These are phyloP conservation scores for Fonsecaea erecta DNA, from an alignment of 2,329 filamentous ascomycete genomes.

Conservation along the genomic window DNA sequence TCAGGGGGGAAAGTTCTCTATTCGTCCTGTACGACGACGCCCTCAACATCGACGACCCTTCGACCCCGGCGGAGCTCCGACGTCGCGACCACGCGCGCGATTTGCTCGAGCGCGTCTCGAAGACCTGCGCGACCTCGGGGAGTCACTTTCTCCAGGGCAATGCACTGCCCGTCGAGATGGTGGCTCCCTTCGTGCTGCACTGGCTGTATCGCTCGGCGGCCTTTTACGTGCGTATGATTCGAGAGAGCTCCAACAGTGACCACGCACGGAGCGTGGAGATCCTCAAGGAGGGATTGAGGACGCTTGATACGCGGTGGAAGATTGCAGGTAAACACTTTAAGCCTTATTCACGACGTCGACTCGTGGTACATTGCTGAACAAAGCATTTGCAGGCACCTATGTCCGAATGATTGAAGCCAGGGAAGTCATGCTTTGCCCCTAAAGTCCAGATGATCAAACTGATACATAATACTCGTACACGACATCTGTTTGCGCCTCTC, in stretches of 20 bases:
- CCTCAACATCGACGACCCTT: constrained; percentile 1
- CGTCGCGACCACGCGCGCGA: constrained; percentile 9
- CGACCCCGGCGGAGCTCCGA: not conserved
- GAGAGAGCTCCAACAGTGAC: constrained; percentile 1
- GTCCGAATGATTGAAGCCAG: constrained; percentile 11
- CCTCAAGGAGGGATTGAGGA: not conserved
- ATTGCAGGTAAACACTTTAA: constrained; percentile 4
- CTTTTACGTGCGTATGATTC: constrained; percentile 5
- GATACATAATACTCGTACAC: too few relatives aligned
- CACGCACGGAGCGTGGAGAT: not conserved
- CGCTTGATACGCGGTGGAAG: not conserved
- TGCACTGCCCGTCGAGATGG: constrained; percentile 5
- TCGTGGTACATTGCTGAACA: not conserved
- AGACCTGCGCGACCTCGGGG: not conserved
- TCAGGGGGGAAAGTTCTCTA: not conserved
- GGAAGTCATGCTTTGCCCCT: constrained; percentile 8
- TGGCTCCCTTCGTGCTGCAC: not conserved
- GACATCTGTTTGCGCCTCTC: too few relatives aligned
- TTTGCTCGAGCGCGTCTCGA: constrained; percentile 5
- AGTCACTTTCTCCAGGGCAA: not conserved
- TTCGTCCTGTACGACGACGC: constrained; percentile 10
- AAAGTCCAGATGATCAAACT: too few relatives aligned
- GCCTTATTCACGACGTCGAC: not conserved
- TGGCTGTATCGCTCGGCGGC: constrained; percentile 6
- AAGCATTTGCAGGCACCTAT: not conserved